These are phyloP conservation scores for Peniophora sp. DNA, from an alignment of 1,284 basidiomycete genomes.

Conservation along the genomic window DNA sequence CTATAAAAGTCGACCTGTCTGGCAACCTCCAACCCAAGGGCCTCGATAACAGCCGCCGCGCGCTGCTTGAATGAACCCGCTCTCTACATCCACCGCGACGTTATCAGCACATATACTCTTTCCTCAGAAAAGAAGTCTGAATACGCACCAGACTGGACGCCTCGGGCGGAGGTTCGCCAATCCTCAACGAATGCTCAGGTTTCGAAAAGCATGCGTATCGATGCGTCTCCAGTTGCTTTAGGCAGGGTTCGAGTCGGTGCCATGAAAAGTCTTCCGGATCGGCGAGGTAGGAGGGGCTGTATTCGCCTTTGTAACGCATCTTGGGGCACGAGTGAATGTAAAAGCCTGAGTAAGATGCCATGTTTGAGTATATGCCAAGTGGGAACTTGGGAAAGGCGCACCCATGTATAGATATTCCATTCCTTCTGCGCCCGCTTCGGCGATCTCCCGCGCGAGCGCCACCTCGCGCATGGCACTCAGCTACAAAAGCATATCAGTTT, in stretches of 20 bases:
- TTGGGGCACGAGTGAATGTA: slow-evolving; percentile 91
- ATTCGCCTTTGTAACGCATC: slow-evolving; percentile 97
- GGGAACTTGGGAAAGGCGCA: slow-evolving; percentile 24
- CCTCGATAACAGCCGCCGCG: background rate
- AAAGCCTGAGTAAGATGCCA: slow-evolving; percentile 60
- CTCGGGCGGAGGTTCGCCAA: slow-evolving; percentile 4
- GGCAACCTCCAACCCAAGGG: slow-evolving; percentile 2
- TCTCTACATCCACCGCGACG: background rate
- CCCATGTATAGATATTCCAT: slow-evolving; percentile 82
- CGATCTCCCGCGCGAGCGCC: slow-evolving; percentile 65
- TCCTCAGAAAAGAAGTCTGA: slow-evolving; percentile 1
- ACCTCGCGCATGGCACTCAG: slow-evolving; percentile 79
- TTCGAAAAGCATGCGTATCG: slow-evolving; percentile 64
- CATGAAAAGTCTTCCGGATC: slow-evolving; percentile 83
- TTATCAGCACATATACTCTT: background rate
- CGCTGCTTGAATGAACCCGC: background rate
- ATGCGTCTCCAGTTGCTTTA: slow-evolving; percentile 52
- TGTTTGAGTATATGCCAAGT: background rate
- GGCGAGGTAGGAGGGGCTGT: slow-evolving; percentile 78
- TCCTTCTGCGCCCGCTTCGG: slow-evolving; percentile 52
- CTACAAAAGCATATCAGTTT: slow-evolving; percentile 26
- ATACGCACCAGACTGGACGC: background rate
- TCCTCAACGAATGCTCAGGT: slow-evolving; percentile 44
- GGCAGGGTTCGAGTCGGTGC: slow-evolving; percentile 59
- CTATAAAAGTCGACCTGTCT: slow-evolving; percentile 6